phyloP scores from a whole-genome alignment of 2,329 filamentous ascomycete species.

The Penicillium italicum region DNA sequence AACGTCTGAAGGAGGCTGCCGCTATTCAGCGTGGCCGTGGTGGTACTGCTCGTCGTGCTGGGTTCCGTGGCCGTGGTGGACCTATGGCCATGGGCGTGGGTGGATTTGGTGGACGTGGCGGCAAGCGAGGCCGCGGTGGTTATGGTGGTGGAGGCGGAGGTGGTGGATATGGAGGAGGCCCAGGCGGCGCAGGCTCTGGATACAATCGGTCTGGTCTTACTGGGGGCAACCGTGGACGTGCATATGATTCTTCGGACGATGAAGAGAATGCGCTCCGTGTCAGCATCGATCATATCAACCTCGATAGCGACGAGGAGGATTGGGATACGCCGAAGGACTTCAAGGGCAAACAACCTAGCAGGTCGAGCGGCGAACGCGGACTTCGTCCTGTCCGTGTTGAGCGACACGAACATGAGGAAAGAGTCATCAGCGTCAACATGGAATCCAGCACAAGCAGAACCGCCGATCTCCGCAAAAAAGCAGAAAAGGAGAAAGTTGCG shows the following conservation, averaged over 20 bases:
- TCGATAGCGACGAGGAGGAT: constrained; percentile 53
- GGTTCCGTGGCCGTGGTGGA: constrained; percentile 32
- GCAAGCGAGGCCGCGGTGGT: constrained; percentile 22
- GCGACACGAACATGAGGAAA: constrained; percentile 54
- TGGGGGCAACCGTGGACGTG: constrained; percentile 17
- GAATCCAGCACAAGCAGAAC: constrained; percentile 49
- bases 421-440: constrained; percentile 52
- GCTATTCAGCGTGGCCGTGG: constrained; percentile 39
- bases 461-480: constrained; percentile 40
- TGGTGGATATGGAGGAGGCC: constrained; percentile 28
- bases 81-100: constrained; percentile 24
- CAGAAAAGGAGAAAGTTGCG: constrained; percentile 31
- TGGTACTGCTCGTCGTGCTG: constrained; percentile 29
- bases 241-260: constrained; percentile 41
- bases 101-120: constrained; percentile 27
- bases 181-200: constrained; percentile 26
- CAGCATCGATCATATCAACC: constrained; percentile 57
- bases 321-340: constrained; percentile 18
- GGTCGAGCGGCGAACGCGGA: constrained; percentile 24
- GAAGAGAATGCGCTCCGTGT: constrained; percentile 47
- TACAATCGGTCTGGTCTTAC: constrained; percentile 29
- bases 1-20: constrained; percentile 40
- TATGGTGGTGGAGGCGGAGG: constrained; percentile 24
- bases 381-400: constrained; percentile 55
- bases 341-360: constrained; percentile 36